These are phyloP conservation scores for Desmodesmus armatus DNA, from an alignment of 139 green algal species.

Conservation along the genomic window DNA sequence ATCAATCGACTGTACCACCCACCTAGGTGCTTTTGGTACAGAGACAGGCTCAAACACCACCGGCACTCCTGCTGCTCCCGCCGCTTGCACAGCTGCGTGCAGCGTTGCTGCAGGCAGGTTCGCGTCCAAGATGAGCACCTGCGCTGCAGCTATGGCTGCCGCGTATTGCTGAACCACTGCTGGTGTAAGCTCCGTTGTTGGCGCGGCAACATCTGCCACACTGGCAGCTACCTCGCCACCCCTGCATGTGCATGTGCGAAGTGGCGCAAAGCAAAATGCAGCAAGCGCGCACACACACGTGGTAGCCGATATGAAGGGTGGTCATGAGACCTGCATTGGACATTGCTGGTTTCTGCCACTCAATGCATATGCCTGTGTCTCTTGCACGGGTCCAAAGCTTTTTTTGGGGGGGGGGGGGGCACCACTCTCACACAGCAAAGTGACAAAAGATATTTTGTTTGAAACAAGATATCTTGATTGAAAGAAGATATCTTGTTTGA, in stretches of 20 bases:
- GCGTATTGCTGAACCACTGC: constrained; percentile 35
- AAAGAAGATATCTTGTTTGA: too few species aligned
- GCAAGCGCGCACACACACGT: too few species aligned
- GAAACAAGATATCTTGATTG: too few species aligned
- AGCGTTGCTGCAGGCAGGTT: constrained; percentile 62
- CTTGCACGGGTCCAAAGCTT: too few species aligned
- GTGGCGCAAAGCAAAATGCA: constrained; percentile 14
- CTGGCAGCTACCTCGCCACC: constrained; percentile 71
- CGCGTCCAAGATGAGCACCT: constrained; percentile 67
- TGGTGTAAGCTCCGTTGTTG: constrained; percentile 61
- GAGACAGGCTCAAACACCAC: constrained; percentile 79
- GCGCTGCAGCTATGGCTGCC: constrained; percentile 29
- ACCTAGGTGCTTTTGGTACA: constrained; percentile 68
- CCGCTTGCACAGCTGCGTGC: constrained; percentile 48
- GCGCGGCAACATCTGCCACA: constrained; percentile 68
- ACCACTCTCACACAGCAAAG: too few species aligned
- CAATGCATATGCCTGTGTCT: too few species aligned
- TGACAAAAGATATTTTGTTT: too few species aligned
- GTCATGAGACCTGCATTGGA: neutral
- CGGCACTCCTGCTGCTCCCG: constrained; percentile 53
- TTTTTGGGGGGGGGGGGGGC: too few species aligned
- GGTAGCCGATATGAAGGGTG: too few species aligned
- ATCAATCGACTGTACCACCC: too few species aligned
- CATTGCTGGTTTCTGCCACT: too few species aligned
- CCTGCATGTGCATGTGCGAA: neutral